A percentile compares a stretch with the other conserved stretches of the same genome.
Conservation (phyloP, 2,329 filamentous ascomycete species). For the Penicillium sp. region DNA sequence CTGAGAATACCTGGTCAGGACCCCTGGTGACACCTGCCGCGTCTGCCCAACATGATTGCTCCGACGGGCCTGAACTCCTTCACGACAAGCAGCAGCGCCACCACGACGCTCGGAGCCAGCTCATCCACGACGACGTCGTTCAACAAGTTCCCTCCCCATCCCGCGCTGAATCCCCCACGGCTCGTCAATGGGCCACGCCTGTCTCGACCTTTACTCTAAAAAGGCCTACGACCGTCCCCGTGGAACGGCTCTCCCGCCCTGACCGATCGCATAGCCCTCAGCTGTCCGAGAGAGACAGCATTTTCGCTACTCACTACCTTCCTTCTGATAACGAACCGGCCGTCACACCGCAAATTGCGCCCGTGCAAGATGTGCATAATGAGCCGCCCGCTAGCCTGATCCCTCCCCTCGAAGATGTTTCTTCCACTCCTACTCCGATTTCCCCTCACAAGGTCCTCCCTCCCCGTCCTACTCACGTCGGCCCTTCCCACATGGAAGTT, state of each 20-base stretch:
- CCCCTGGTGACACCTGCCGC: constrained; percentile 41
- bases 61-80: constrained; percentile 22
- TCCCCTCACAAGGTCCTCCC: constrained; percentile 28
- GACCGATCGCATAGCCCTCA: constrained; percentile 40
- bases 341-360: constrained; percentile 30
- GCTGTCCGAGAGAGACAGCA: constrained; percentile 54
- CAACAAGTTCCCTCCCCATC: constrained; percentile 26
- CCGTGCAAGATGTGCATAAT: too few relatives aligned
- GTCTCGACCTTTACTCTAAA: constrained; percentile 29
- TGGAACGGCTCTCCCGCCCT: constrained; percentile 22
- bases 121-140: too few relatives aligned
- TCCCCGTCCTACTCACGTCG: constrained; percentile 21
- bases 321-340: constrained; percentile 45
- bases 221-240: constrained; percentile 28
- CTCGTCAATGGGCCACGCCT: constrained; percentile 29
- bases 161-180: constrained; percentile 31
- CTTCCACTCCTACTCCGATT: too few relatives aligned
- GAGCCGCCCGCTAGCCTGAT: constrained; percentile 27
- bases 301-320: constrained; percentile 55
- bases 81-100: too few relatives aligned
- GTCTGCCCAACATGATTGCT: constrained; percentile 34
- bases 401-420: constrained; percentile 25
- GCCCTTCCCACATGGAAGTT: constrained; percentile 33
- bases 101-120: too few relatives aligned
- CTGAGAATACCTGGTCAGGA: constrained; percentile 34